Evolutionary conservation across 2,329 filamentous ascomycete genomes (phyloP), one percentile per base, ranked within the genome.

Genomic region (Exophiala aquamarina): DNA sequence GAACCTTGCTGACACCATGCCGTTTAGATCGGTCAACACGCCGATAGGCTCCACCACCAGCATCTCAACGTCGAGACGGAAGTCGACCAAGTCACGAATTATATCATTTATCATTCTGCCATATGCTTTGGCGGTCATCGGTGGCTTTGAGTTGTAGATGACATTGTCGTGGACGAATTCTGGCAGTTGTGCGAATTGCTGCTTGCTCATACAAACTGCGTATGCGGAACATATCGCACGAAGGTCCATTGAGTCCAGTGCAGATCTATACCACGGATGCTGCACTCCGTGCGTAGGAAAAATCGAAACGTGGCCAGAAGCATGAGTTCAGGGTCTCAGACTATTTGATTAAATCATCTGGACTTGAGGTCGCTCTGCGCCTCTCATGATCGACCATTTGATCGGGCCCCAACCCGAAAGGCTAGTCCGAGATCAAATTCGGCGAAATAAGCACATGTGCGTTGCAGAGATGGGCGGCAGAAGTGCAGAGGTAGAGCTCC

Each of bases 1-100:
- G 26, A 48, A 48, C 43, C 45, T 48, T 43, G 45, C 45, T 21
- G 45, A 48, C 23, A 48, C 45, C 45, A 43, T 48, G 23, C 45
- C 45, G 20, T 48, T 20, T 13, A 48, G 39, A 19, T 48, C 23
- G 11, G 39, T 28, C 39, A 18, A 38, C 32, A 8, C 14, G 32
- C 40, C 32, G 38, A n/a, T 19, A 4, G 28, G n/a, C n/a, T 47
- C 45, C 39, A 44, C 40, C 31, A 48, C 45, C 28, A 48, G 32
- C 40, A 48, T 43, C 33, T 48, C 45, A 15, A 48, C 31, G 29
- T 43, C 45, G 20, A 48, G 45, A 38, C 45, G 20, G 18, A 48
- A 48, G 43, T 48, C 29, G 20, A 17, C 39, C 4, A 23, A 33
- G 21, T 48, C n/a, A 2, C 40, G 13, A 28, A 44, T 29, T 9